Evolutionary conservation across 371 early-diverging fungal genomes (phyloP).

Genomic region (Rhizomucor miehei): DNA sequence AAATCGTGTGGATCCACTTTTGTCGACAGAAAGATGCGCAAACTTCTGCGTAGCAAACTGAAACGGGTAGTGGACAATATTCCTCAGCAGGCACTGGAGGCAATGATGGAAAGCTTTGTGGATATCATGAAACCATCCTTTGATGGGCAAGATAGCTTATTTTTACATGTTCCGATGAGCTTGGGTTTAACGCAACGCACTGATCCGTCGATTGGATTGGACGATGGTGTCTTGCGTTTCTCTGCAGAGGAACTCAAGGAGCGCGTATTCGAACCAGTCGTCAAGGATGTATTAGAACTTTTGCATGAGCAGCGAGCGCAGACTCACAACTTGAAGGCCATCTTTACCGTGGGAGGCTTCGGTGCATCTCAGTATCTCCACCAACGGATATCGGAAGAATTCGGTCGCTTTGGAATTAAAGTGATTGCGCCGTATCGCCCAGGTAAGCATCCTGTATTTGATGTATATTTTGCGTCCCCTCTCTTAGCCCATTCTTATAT

Average conservation of each 20-base stretch:
- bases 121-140: slow-evolving; percentile 50
- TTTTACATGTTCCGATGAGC: slow-evolving; percentile 45
- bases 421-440: slow-evolving; percentile 41
- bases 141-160: slow-evolving; percentile 54
- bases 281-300: slow-evolving; percentile 27
- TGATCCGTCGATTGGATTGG: slow-evolving; percentile 42
- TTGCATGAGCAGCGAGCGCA: slow-evolving; percentile 30
- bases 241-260: slow-evolving; percentile 35
- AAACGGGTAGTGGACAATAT: slow-evolving; percentile 30
- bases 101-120: slow-evolving; percentile 52
- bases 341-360: slow-evolving; percentile 49
- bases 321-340: slow-evolving; percentile 36
- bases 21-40: slow-evolving; percentile 53
- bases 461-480: too few species aligned
- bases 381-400: slow-evolving; percentile 34
- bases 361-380: slow-evolving; percentile 47
- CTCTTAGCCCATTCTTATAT: too few species aligned
- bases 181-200: slow-evolving; percentile 42
- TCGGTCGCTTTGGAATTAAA: slow-evolving; percentile 18
- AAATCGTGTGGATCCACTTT: slow-evolving; percentile 58
- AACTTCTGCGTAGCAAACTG: slow-evolving; percentile 46
- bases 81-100: slow-evolving; percentile 36
- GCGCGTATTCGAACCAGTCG: slow-evolving; percentile 44
- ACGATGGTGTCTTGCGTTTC: slow-evolving; percentile 34
- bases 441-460: slow-evolving; percentile 22